phyloP scores from a whole-genome alignment of 2,329 filamentous ascomycete species.

The Diplocarpon mali region DNA sequence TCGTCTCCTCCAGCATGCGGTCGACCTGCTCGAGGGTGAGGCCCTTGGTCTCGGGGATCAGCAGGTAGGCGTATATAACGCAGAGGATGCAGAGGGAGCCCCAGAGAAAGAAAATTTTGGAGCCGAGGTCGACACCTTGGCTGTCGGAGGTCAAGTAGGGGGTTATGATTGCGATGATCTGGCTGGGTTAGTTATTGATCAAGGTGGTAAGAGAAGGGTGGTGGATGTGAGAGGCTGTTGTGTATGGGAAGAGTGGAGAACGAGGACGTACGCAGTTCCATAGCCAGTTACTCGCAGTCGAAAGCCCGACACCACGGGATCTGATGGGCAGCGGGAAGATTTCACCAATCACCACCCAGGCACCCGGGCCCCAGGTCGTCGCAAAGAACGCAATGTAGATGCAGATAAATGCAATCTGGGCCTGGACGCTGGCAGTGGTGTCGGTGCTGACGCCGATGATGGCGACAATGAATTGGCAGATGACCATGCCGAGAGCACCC shows the following conservation, averaged over 20 bases:
- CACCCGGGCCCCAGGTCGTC: constrained; percentile 60
- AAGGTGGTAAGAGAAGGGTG: too few relatives aligned
- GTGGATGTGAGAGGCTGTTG: not conserved
- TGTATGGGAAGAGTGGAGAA: not conserved
- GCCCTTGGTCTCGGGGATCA: constrained; percentile 62
- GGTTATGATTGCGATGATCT: constrained; percentile 16
- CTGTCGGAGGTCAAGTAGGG: constrained; percentile 12
- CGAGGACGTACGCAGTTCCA: constrained; percentile 46
- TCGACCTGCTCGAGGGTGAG: constrained; percentile 63
- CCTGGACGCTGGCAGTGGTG: constrained; percentile 50
- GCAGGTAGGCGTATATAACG: constrained; percentile 43
- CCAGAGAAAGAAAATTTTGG: constrained; percentile 49
- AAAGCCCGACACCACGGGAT: constrained; percentile 73
- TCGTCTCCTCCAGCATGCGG: constrained; percentile 41
- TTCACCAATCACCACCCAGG: constrained; percentile 78
- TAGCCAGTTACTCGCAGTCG: constrained; percentile 81
- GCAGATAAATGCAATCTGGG: constrained; percentile 50
- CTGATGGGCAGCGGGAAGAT: constrained; percentile 75
- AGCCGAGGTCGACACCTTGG: constrained; percentile 11
- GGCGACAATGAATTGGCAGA: constrained; percentile 80
- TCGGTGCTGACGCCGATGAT: constrained; percentile 41
- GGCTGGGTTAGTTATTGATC: not conserved
- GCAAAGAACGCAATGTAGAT: constrained; percentile 82
- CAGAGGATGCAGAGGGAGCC: constrained; percentile 44
- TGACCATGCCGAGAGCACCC: constrained; percentile 70